Evolutionary conservation across 2,329 filamentous ascomycete genomes (phyloP), one percentile per base, ranked within the genome.

Genomic region (Fusarium verticillioides): DNA sequence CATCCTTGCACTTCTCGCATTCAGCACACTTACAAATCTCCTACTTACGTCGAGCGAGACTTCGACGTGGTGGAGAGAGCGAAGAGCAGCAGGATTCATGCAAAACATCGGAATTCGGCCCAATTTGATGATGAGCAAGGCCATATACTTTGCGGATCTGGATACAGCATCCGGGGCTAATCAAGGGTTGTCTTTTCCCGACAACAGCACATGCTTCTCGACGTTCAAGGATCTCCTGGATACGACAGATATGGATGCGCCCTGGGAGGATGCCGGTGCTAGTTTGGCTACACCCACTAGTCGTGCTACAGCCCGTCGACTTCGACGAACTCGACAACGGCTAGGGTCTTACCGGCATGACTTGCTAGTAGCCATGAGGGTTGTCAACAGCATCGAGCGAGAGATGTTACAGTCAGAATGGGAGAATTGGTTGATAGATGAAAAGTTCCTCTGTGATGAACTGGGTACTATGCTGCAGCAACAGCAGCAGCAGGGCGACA

Each of bases 321-420:
- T 98, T 37, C 90, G 93, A 56, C 90, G 92, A 43, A 94, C 94
- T n/a, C 89, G 96, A 15, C 93, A 97, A 82, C 89, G 92, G 30
- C 89, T 99, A 0, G 96, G 93, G 2, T 86, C 90, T 5, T 96
- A 98, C 80, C 89, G 96, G 6, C 94, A 99, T 81, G 95, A 98
- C 79, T 86, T 99, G 26, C 84, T 98, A 5, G 95, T 99, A 9
- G 95, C 95, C 9, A 91, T 98, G 85, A 91, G 95, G 9, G 90
- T 98, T 5, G 92, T 98, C 69, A 98, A 98, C 82, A 92, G 89
- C 64, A 91, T 98, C 34, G 96, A 98, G 85, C 88, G 89, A 66
- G 95, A 98, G 81, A 92, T 97, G 81, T 83, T 98, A 60, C 89
- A 91, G 78, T 92, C 93, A 1, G 96, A 98, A 81, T 99, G 95